Base-by-base conservation (phyloP, 179 eudicot genomes). In the Sideroxylon spinosum region DNA sequence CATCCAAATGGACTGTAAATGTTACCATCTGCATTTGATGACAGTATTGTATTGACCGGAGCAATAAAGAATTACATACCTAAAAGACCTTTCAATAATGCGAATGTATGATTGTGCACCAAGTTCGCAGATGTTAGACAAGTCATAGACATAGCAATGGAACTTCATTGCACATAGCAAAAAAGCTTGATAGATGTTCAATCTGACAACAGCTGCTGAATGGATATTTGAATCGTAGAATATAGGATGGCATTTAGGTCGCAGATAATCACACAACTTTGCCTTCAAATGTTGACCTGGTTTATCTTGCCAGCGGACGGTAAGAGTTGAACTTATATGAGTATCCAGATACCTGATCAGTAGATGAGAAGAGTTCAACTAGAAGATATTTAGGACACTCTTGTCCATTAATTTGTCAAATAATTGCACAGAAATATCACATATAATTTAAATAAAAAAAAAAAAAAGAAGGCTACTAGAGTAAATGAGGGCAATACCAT, bases 131-230 rank as follows among this genome's bases (percentile, higher is more conserved):
- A 85, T 50, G 61, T 26, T 64, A 14, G 91, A 88, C 82, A 95
- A 66, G 50, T 82, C 86, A 50, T 86, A 79, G 64, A 89, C 79
- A 69, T 91, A 87, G 84, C 92, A 95, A 74, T 93, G 90, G 85
- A 95, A 95, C 85, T 95, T 95, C 98, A 93, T 95, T 23, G 95
- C 97, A 71, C 91, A 90, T 32, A 95, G 74, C 78, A 95, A 74
- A 80, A 95, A 91, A 49, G 87, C 88, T 84, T 95, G 98, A 81
- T 91, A 93, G 17, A 93, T 78, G 71, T 95, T 95, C 71, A 95
- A 78, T 79, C 93, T 87, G 84, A 93, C 89, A 37, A 88, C 91
- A n/a, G 85, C 85, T 5, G 94, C 82, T 20, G 98, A 89, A 84
- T 93, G 93, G 76, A 95, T 88, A 79, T 90, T 85, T 13, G 91